These are phyloP conservation scores for Botrytis fragariae DNA, from an alignment of 2,329 filamentous ascomycete genomes.

Conservation along the genomic window DNA sequence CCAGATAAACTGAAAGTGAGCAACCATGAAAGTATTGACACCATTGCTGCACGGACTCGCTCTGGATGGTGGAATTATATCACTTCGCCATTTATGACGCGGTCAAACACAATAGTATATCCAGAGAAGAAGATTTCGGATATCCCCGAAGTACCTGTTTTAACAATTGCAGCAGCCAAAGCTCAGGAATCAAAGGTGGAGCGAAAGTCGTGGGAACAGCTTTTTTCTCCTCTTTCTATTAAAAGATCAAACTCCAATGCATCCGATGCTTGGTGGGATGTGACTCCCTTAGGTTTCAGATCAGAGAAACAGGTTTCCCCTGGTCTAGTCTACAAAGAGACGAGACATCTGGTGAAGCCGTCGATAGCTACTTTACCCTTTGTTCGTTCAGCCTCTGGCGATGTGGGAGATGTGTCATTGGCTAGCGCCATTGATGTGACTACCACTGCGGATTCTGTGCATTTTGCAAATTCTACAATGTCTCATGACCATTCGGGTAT, in stretches of 20 bases:
- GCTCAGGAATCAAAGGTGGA: conserved; percentile 30
- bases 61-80: conserved; percentile 80
- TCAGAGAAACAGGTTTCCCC: conserved; percentile 25
- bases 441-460: neutral
- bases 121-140: conserved; percentile 22
- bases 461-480: neutral
- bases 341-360: conserved; percentile 34
- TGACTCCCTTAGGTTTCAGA: conserved; percentile 21
- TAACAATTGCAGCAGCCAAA: conserved; percentile 37
- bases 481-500: neutral
- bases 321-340: conserved; percentile 27
- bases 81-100: conserved; percentile 62
- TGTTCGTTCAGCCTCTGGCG: conserved; percentile 28
- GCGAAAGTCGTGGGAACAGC: conserved; percentile 36
- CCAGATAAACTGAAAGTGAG: conserved; percentile 23
- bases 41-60: conserved; percentile 43
- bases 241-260: conserved; percentile 34
- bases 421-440: conserved; percentile 20
- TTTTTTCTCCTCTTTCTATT: conserved; percentile 37
- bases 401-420: conserved; percentile 20
- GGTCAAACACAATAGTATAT: conserved; percentile 37
- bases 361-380: conserved; percentile 33
- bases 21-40: conserved; percentile 34
- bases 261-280: conserved; percentile 43
- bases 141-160: conserved; percentile 37